A percentile compares a stretch with the other conserved stretches of the same genome.
These are phyloP conservation scores for Hyaloscypha variabilis DNA, from an alignment of 495 filamentous ascomycete species.

Conservation along the genomic window DNA sequence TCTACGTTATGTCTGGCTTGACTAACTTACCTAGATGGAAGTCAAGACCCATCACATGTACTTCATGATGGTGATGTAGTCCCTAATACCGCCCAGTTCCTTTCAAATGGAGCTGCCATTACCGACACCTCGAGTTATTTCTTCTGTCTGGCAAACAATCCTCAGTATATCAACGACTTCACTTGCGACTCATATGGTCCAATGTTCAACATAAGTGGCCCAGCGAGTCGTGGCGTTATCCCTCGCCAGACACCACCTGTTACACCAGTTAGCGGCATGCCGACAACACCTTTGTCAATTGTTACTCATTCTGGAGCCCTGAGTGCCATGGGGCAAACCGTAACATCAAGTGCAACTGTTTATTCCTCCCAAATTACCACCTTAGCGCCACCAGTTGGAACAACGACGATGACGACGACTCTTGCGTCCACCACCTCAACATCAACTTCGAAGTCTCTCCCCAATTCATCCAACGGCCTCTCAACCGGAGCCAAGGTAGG, in stretches of 20 bases:
- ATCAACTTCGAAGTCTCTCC: too few species aligned
- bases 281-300: not conserved
- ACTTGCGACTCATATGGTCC: not conserved
- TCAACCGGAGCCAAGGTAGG: constrained; percentile 27
- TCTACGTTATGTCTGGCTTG: not conserved
- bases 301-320: not conserved
- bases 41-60: too few species aligned
- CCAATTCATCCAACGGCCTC: constrained; percentile 16
- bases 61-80: too few species aligned
- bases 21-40: not conserved
- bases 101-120: not conserved
- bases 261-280: not conserved
- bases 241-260: not conserved
- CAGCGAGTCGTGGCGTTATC: not conserved
- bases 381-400: not conserved
- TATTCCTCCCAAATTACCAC: not conserved
- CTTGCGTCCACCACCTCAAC: not conserved
- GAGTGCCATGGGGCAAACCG: not conserved
- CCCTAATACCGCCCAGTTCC: too few species aligned
- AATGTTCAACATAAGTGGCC: not conserved
- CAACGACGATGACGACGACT: not conserved
- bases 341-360: not conserved
- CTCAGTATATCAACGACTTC: not conserved
- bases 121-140: not conserved
- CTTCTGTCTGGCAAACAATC: not conserved